Conservation (phyloP, 495 filamentous ascomycete genomes). For the Penicillium manginii region DNA sequence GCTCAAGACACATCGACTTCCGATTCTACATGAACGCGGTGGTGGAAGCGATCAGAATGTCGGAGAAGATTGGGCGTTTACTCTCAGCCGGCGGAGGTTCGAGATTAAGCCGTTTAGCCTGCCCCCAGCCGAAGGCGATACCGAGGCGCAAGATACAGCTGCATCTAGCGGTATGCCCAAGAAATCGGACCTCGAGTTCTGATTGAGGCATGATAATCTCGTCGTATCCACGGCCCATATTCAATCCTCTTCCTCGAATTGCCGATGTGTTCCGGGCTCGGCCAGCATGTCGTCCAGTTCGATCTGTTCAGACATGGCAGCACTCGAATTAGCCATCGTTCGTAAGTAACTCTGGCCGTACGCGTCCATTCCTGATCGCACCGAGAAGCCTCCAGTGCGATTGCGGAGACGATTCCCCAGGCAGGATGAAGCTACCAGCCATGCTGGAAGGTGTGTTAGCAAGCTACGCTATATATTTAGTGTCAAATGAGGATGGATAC, state of each 20-base stretch:
- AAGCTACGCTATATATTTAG: not conserved
- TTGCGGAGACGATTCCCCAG: conserved; percentile 57
- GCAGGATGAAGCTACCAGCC: conserved; percentile 62
- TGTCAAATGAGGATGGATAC: not conserved
- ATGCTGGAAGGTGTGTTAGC: conserved; percentile 46
- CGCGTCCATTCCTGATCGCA: conserved; percentile 42
- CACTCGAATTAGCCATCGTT: conserved; percentile 54
- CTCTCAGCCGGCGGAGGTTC: conserved; percentile 78
- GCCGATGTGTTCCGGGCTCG: conserved; percentile 37
- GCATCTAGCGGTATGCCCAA: conserved; percentile 54
- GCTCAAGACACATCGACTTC: conserved; percentile 78
- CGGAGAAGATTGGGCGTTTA: conserved; percentile 88
- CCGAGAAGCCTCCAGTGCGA: conserved; percentile 38
- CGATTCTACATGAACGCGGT: conserved; percentile 85
- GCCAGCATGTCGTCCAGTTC: conserved; percentile 64
- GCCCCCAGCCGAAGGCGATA: conserved; percentile 83
- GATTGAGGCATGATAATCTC: not conserved
- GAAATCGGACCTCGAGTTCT: conserved; percentile 78
- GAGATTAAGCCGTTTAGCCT: conserved; percentile 87
- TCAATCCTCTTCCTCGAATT: conserved; percentile 47
- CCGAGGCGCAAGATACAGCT: conserved; percentile 64
- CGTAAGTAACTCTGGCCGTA: conserved; percentile 61
- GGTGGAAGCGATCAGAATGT: conserved; percentile 70
- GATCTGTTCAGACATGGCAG: conserved; percentile 65
- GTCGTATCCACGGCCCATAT: not conserved